Evolutionary conservation across 768 basidiomycete species (phyloP).

Genomic region (Candolleomyces efflorescens): DNA sequence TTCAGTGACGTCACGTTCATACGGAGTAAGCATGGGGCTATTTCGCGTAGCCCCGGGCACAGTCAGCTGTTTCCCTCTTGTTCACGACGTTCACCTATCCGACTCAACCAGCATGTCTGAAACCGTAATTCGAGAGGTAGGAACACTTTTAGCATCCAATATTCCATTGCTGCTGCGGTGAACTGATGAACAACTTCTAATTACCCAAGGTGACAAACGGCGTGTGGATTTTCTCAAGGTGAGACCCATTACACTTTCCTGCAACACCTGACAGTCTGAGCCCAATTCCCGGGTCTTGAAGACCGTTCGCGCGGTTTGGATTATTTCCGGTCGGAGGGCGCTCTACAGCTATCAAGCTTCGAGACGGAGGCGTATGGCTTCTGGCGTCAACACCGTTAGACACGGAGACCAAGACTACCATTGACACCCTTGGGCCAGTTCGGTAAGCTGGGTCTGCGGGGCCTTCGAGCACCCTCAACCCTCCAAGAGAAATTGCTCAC

Average conservation of each 20-base stretch:
- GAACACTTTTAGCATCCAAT: background rate
- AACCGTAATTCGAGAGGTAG: slow-evolving; percentile 37
- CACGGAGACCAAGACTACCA: slow-evolving; percentile 55
- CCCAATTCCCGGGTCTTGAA: slow-evolving; percentile 16
- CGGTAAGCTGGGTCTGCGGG: slow-evolving; percentile 35
- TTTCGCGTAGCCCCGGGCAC: no score
- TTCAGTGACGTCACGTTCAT: no score
- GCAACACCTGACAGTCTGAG: background rate
- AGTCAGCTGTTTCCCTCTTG: no score
- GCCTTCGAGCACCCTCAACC: background rate
- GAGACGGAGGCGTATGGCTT: slow-evolving; percentile 70
- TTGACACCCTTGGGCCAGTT: slow-evolving; percentile 65
- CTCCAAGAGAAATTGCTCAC: background rate
- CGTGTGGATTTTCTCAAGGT: slow-evolving; percentile 68
- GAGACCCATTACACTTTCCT: slow-evolving; percentile 6
- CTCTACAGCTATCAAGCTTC: slow-evolving; percentile 74
- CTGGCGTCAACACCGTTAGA: slow-evolving; percentile 77
- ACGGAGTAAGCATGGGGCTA: no score
- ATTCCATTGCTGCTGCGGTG: background rate
- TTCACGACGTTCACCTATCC: background rate
- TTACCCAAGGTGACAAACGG: slow-evolving; percentile 39
- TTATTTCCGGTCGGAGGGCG: slow-evolving; percentile 77
- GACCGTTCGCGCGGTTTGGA: slow-evolving; percentile 65
- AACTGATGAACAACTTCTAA: background rate
- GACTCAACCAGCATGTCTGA: slow-evolving; percentile 24